Percentiles rank a stretch among this genome's conserved stretches.
phyloP scores from a whole-genome alignment of 2,329 filamentous ascomycete species.

The Diaporthe aspalathi region DNA sequence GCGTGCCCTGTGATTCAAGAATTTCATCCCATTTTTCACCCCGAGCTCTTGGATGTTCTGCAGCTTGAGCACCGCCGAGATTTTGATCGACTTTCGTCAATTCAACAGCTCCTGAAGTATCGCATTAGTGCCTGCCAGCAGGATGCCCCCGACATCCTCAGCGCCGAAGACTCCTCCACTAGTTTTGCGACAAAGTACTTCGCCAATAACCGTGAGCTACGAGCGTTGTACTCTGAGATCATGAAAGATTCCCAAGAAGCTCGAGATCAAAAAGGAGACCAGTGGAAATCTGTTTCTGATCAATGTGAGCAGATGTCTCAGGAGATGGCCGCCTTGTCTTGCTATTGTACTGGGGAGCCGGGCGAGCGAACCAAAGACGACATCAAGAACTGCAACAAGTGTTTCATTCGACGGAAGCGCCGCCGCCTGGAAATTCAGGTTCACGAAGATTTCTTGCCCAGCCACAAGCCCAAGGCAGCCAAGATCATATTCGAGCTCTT shows the following conservation, averaged over 20 bases:
- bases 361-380: constrained; percentile 17
- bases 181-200: constrained; percentile 61
- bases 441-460: constrained; percentile 55
- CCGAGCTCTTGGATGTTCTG: constrained; percentile 63
- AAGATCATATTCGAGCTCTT: constrained; percentile 55
- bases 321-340: constrained; percentile 47
- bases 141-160: constrained; percentile 57
- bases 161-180: constrained; percentile 48
- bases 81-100: constrained; percentile 58
- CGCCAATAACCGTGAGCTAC: constrained; percentile 45
- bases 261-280: constrained; percentile 44
- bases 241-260: constrained; percentile 40
- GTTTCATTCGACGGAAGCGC: constrained; percentile 46
- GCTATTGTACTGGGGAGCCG: constrained; percentile 45
- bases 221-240: constrained; percentile 43
- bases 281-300: constrained; percentile 46
- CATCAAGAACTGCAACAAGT: constrained; percentile 42
- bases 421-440: constrained; percentile 50
- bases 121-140: constrained; percentile 46
- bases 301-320: constrained; percentile 47
- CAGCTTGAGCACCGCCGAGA: constrained; percentile 58
- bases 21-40: constrained; percentile 62
- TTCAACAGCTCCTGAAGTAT: constrained; percentile 60
- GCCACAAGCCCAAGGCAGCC: constrained; percentile 40
- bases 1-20: constrained; percentile 59